Evolutionary conservation across 768 basidiomycete genomes (phyloP), one percentile per base, ranked within the genome.

Genomic region (Leucosporidium creatinivorum): DNA sequence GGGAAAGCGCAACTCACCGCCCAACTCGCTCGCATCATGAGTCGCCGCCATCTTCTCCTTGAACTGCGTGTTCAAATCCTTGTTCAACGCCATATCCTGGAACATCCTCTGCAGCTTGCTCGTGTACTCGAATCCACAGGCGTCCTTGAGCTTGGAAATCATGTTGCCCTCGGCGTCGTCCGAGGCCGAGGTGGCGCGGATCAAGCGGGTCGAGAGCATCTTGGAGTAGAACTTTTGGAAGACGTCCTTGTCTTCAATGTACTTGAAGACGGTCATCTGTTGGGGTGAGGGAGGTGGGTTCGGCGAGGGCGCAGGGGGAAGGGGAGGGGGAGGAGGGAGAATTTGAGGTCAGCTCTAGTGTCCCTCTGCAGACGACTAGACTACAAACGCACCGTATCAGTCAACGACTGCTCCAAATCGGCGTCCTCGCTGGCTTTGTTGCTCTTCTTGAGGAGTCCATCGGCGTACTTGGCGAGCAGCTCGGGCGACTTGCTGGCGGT

Each of bases 151-250:
- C 79, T 96, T 97, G 59, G 91, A 88, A 73, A 97, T 96, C 94
- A 99, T 99, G 78, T 88, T 93, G 30, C 90, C 87, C 77, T 99
- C 94, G 59, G 88, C 89, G 79, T 99, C 94, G 74, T 97, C 93
- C 3, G 93, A 97, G 10, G 91, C 90, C 17, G 92, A 97, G 4
- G 89, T 86, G 18, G 86, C 85, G 73, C 90, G 87, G 73, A 99
- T 91, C 30, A 99, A 85, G 68, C 94, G 91, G 77, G 89, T 90
- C 47, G 90, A 90, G 28, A 98, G 80, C 78, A 91, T 93, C 70
- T 91, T 94, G 21, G 88, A 89, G 80, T 99, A 98, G 83, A 94
- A 98, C 23, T 89, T 89, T 77, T 94, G 93, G 86, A 97, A 99
- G 18, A 98, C 91, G 73, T 99, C 94, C 81, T 96, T 96, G 82